Percentiles rank a stretch among this genome's conserved stretches.
phyloP scores from a whole-genome alignment of 2,329 filamentous ascomycete species.

The Fusarium avenaceum region DNA sequence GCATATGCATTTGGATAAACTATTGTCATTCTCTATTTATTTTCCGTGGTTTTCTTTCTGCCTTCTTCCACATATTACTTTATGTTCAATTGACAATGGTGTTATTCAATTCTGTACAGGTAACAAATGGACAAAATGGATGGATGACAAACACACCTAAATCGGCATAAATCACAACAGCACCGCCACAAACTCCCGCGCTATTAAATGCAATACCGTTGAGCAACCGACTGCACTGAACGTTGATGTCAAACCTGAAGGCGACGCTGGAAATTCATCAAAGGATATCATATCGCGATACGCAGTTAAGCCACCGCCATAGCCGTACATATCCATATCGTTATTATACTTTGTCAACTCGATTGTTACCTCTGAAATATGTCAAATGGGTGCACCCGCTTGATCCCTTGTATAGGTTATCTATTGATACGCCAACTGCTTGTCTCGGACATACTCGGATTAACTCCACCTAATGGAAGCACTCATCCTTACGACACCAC shows the following conservation, averaged over 20 bases:
- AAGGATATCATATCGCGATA: too few relatives aligned
- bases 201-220: background rate
- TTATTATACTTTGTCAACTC: too few relatives aligned
- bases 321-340: background rate
- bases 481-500: background rate
- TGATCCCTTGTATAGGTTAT: background rate
- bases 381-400: background rate
- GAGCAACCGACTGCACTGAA: constrained; percentile 11
- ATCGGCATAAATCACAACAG: too few relatives aligned
- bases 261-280: background rate
- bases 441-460: background rate
- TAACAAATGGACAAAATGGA: background rate
- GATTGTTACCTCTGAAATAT: background rate
- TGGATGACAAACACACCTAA: too few relatives aligned
- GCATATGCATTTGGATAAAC: too few relatives aligned
- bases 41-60: background rate
- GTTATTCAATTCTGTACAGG: background rate
- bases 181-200: constrained; percentile 19
- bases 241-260: background rate
- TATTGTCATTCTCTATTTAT: too few relatives aligned
- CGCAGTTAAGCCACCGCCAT: too few relatives aligned
- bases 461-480: background rate
- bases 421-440: background rate
- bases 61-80: background rate
- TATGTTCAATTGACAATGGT: background rate